These are phyloP conservation scores for Magnolia officinalis DNA, from an alignment of 164 flowering plant genomes.

Conservation along the genomic window DNA sequence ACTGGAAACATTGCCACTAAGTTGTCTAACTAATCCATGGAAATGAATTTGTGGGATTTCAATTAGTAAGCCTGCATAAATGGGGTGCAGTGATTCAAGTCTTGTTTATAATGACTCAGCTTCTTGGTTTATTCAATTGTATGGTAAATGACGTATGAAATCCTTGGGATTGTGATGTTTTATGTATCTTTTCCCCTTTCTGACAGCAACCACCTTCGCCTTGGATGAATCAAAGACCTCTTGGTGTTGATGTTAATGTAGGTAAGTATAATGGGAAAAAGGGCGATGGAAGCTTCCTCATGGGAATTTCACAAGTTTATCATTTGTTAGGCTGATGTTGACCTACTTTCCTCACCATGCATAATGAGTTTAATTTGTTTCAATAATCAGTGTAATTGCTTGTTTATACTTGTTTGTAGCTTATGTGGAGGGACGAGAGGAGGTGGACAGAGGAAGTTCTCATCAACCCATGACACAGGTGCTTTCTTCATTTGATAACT, in stretches of 20 bases:
- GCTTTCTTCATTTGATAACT: neutral
- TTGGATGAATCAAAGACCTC: conserved; percentile 80
- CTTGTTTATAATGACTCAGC: too few relatives aligned
- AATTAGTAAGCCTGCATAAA: too few relatives aligned
- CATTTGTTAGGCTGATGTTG: neutral
- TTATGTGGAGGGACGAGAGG: conserved; percentile 88
- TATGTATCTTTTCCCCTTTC: neutral
- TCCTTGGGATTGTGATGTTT: neutral
- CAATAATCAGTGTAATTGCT: neutral
- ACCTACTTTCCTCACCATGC: neutral
- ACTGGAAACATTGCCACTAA: neutral
- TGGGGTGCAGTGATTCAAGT: too few relatives aligned
- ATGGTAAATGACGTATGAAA: neutral
- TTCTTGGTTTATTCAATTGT: neutral
- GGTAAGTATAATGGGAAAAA: conserved; percentile 49
- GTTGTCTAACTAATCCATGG: neutral
- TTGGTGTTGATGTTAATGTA: conserved; percentile 87
- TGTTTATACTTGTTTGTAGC: conserved; percentile 38
- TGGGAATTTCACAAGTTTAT: neutral
- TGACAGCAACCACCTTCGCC: conserved; percentile 81
- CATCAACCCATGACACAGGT: conserved; percentile 75
- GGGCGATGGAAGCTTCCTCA: neutral
- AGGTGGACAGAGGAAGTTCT: conserved; percentile 59
- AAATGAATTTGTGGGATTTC: too few relatives aligned
- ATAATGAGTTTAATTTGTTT: too few relatives aligned